phyloP scores from a whole-genome alignment of 306 rosid genomes.

The Quillaja saponaria region DNA sequence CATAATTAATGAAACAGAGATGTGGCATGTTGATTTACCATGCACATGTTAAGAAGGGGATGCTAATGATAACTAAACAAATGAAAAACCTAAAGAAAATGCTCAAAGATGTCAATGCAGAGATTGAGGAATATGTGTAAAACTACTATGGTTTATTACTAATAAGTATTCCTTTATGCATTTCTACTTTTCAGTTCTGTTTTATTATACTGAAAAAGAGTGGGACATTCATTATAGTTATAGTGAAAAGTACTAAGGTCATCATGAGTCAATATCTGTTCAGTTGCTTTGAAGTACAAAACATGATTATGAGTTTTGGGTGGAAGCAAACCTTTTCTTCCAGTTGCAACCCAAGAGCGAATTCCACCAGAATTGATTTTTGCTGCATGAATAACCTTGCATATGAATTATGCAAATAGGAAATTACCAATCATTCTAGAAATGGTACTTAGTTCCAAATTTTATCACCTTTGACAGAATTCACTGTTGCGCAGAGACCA shows the following conservation, averaged over 20 bases:
- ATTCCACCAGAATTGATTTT: slow-evolving; percentile 42
- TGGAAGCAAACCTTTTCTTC: slow-evolving; percentile 54
- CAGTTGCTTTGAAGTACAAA: slow-evolving; percentile 16
- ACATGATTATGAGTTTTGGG: background rate
- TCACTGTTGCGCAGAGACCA: slow-evolving; percentile 68
- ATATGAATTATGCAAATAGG: slow-evolving; percentile 5
- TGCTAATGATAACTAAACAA: background rate
- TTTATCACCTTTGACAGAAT: slow-evolving; percentile 49
- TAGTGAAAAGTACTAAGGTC: background rate
- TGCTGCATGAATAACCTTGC: slow-evolving; percentile 48
- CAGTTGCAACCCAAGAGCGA: slow-evolving; percentile 85
- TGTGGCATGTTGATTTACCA: background rate
- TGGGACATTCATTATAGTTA: background rate
- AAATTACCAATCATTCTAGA: slow-evolving; percentile 9
- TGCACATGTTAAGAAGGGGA: background rate
- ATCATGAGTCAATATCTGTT: slow-evolving; percentile 1
- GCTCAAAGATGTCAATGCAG: background rate
- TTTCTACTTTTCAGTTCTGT: background rate
- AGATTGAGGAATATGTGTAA: too few relatives aligned
- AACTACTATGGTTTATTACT: too few relatives aligned
- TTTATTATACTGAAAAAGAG: background rate
- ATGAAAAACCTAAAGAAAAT: background rate
- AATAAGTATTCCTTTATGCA: too few relatives aligned
- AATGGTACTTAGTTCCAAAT: background rate
- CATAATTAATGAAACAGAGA: background rate